phyloP scores from a whole-genome alignment of 1,284 basidiomycete species.

The Chalciporus piperatoides region DNA sequence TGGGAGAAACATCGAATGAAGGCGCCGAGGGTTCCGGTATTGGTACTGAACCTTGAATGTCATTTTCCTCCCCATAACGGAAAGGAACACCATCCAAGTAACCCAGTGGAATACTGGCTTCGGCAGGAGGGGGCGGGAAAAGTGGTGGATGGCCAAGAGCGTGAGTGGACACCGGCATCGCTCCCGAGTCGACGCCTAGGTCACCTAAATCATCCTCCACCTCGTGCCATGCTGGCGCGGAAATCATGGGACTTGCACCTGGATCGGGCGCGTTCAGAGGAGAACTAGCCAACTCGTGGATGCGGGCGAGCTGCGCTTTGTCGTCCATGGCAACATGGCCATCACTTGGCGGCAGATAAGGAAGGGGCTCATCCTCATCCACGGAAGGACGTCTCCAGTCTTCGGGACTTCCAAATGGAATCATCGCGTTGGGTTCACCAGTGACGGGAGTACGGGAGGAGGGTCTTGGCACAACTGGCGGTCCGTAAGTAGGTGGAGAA shows the following conservation, averaged over 20 bases:
- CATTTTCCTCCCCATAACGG: constrained; percentile 38
- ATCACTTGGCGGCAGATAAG: constrained; percentile 32
- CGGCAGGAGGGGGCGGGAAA: constrained; percentile 38
- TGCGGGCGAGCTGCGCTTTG: constrained; percentile 57
- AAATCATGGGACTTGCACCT: constrained; percentile 10
- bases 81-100: constrained; percentile 42
- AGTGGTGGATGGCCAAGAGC: constrained; percentile 18
- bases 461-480: constrained; percentile 10
- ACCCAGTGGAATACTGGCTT: constrained; percentile 38
- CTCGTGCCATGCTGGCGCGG: constrained; percentile 31
- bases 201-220: constrained; percentile 22
- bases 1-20: constrained; percentile 38
- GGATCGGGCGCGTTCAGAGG: constrained; percentile 33
- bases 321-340: constrained; percentile 76
- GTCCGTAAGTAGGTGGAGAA: constrained; percentile 31
- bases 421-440: constrained; percentile 1
- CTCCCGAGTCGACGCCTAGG: constrained; percentile 6
- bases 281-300: constrained; percentile 54
- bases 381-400: constrained; percentile 1
- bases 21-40: constrained; percentile 42
- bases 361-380: constrained; percentile 20
- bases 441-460: constrained; percentile 1
- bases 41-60: constrained; percentile 20
- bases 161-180: constrained; percentile 5
- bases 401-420: constrained; percentile 4